Conservation (phyloP, 805 yeast species). For the Pichia exigua region DNA sequence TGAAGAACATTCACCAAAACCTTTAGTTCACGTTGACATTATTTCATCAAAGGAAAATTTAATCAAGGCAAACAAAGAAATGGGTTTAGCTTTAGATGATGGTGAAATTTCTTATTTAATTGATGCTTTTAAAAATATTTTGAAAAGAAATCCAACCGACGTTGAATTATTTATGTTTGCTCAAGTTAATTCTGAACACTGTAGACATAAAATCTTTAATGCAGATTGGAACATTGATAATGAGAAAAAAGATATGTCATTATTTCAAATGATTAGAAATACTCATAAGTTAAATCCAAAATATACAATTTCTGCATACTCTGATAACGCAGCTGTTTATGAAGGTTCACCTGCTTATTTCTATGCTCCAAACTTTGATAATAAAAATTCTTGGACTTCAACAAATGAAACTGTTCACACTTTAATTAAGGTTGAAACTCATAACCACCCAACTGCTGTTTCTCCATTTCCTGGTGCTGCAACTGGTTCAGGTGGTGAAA, state of each 20-base stretch:
- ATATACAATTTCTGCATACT: conserved; percentile 85
- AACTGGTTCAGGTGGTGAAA: conserved; percentile 99
- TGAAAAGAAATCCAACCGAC: conserved; percentile 90
- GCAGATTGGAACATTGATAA: conserved; percentile 98
- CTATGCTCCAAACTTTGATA: conserved; percentile 67
- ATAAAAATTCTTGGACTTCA: conserved; percentile 62
- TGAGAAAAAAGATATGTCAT: conserved; percentile 57
- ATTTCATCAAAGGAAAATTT: conserved; percentile 50
- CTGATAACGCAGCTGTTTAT: conserved; percentile 96
- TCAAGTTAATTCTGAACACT: conserved; percentile 98
- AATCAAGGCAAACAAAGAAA: conserved; percentile 64
- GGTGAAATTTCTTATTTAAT: conserved; percentile 89
- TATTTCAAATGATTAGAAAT: conserved; percentile 93
- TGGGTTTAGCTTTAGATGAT: conserved; percentile 91
- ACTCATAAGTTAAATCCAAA: conserved; percentile 78
- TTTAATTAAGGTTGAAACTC: conserved; percentile 94
- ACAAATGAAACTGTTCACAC: conserved; percentile 77
- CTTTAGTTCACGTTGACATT: conserved; percentile 68
- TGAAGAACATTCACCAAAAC: conserved; percentile 72
- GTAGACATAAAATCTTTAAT: conserved; percentile 97
- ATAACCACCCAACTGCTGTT: conserved; percentile 98
- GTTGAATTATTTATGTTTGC: conserved; percentile 99
- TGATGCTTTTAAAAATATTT: conserved; percentile 66
- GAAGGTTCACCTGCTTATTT: conserved; percentile 73
- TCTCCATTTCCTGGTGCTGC: conserved; percentile 99